phyloP scores from a whole-genome alignment of 1,284 basidiomycete genomes.

The Ganoderma lucidum region DNA sequence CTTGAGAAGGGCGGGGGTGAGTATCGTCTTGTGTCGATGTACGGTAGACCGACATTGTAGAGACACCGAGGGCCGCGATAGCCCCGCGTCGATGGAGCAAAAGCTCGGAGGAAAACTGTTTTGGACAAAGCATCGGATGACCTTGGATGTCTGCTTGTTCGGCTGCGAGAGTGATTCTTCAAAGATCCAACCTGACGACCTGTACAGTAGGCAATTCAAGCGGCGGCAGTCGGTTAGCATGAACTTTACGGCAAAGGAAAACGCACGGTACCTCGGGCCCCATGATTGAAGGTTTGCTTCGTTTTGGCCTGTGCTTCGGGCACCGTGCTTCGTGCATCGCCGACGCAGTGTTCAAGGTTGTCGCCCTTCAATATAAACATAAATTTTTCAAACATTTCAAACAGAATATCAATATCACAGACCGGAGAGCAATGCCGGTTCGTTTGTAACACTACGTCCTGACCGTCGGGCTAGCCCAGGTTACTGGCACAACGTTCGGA shows the following conservation, averaged over 20 bases:
- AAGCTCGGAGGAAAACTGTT: not conserved
- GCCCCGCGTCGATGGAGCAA: not conserved
- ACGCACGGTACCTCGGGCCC: not conserved
- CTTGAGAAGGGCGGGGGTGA: not conserved
- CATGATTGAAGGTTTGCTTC: not conserved
- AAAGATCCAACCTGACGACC: not conserved
- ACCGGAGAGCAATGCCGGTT: no score
- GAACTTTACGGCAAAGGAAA: not conserved
- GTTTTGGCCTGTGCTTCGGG: not conserved
- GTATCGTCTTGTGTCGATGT: not conserved
- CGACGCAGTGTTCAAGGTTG: not conserved
- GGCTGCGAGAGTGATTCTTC: not conserved
- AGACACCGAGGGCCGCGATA: slow-evolving; percentile 3
- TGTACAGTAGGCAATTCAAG: not conserved
- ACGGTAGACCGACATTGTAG: not conserved
- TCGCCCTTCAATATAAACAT: no score
- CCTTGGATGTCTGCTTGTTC: not conserved
- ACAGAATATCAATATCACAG: no score
- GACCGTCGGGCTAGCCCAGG: not conserved
- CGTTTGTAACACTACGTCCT: no score
- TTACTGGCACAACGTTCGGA: not conserved
- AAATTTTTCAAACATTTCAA: no score
- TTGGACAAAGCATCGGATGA: not conserved
- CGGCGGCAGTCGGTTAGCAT: not conserved
- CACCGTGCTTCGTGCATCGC: not conserved